Evolutionary conservation across 805 yeast genomes (phyloP).

Genomic region (Wickerhamiella allomyrinae): DNA sequence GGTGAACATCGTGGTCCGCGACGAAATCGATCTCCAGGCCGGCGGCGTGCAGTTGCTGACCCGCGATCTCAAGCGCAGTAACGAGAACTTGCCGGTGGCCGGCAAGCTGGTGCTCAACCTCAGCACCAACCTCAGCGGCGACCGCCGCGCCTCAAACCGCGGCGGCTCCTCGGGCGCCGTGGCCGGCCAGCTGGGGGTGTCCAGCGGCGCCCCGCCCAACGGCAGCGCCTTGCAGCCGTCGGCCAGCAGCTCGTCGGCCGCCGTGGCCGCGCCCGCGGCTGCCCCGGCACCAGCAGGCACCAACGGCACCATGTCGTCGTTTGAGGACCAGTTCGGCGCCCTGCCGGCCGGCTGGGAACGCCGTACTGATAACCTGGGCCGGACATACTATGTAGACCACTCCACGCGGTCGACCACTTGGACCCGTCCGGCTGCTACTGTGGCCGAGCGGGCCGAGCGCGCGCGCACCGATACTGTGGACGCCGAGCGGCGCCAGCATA

Average conservation of each 20-base stretch:
- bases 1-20: conserved; percentile 79
- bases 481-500: conserved; percentile 79
- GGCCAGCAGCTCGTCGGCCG: conserved; percentile 15
- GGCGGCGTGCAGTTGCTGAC: conserved; percentile 59
- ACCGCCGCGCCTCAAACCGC: conserved; percentile 6
- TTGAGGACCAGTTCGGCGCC: conserved; percentile 93
- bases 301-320: conserved; percentile 33
- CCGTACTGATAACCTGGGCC: conserved; percentile 90
- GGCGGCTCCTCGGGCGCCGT: conserved; percentile 1
- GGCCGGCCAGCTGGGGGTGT: conserved; percentile 5
- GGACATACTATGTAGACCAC: conserved; percentile 97
- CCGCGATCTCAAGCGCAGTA: conserved; percentile 70
- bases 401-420: conserved; percentile 97
- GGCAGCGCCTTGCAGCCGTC: conserved; percentile 13
- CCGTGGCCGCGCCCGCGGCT: neutral
- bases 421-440: conserved; percentile 82
- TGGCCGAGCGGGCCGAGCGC: conserved; percentile 57
- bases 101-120: conserved; percentile 66
- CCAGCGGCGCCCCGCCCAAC: conserved; percentile 5
- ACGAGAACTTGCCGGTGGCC: conserved; percentile 82
- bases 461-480: conserved; percentile 50
- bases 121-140: conserved; percentile 21
- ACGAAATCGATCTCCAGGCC: conserved; percentile 48
- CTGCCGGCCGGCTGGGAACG: conserved; percentile 99
- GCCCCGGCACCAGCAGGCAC: neutral